These are phyloP conservation scores for Paramecium sexaurelia DNA, from an alignment of 73 alveolate genomes.

Conservation along the genomic window DNA sequence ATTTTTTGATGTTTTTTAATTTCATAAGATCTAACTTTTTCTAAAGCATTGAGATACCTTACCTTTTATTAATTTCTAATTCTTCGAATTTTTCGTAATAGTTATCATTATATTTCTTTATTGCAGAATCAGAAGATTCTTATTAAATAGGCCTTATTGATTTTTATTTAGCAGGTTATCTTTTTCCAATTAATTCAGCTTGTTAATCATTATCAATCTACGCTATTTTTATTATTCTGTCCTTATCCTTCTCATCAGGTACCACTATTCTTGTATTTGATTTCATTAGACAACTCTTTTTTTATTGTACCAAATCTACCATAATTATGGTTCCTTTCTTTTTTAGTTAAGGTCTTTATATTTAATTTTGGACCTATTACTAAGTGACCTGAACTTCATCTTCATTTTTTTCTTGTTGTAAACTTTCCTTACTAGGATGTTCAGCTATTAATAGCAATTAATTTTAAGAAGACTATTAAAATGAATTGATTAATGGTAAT, in stretches of 20 bases:
- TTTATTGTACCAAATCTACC: background rate
- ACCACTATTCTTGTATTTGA: background rate
- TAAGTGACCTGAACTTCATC: background rate
- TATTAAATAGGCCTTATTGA: background rate
- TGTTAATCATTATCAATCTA: background rate
- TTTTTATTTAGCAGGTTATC: background rate
- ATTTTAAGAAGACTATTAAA: background rate
- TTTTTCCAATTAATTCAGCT: background rate
- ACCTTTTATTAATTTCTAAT: background rate
- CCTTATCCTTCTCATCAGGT: background rate
- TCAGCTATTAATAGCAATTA: background rate
- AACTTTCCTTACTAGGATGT: background rate
- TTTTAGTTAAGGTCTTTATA: background rate
- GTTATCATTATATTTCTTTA: background rate
- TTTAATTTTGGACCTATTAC: background rate
- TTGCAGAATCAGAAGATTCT: background rate
- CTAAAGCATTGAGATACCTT: background rate
- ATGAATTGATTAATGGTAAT: background rate
- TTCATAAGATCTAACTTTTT: background rate
- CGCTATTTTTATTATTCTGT: background rate
- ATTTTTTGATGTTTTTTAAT: background rate
- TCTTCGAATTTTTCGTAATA: background rate
- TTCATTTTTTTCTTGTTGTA: background rate
- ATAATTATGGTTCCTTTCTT: background rate
- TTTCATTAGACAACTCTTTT: background rate